Evolutionary conservation across 179 eudicot species (phyloP), one percentile per base, ranked within the genome.

Genomic region (Spinacia oleracea): DNA sequence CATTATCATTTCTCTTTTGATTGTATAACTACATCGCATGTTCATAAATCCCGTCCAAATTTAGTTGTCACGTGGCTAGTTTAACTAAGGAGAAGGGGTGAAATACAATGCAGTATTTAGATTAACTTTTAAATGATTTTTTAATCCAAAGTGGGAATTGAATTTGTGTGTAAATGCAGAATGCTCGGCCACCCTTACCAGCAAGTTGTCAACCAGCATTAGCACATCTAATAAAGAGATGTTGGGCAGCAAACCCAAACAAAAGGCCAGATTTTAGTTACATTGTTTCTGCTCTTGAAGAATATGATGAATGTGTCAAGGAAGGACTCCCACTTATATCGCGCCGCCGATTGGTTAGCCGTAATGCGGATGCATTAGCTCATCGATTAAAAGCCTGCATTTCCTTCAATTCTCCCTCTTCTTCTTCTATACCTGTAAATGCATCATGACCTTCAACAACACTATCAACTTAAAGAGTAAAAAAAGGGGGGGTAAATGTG

Each of bases 251-350:
- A 25, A 91, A 93, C 83, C 97, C 98, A 5, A 86, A 97, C 35
- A 95, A 95, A 81, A 88, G 98, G n/a, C 98, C 98, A 0, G 98
- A 95, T 77, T 95, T 95, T 83, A 89, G 88, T 65, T 81, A 88
- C 83, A 95, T 95, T 3, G 97, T 95, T 0, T 79, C 88, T 0
- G 88, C 92, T 48, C 67, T 95, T 23, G 93, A 94, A 70, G 92
- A 91, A 78, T 93, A 91, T 43, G 97, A 94, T 9, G 89, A 87
- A 64, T 93, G 98, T 56, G 92, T 90, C 2, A 93, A 90, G 85
- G 97, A 93, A 51, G 99, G 99, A 27, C 97, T 91, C 21, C 99
- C 98, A 1, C 88, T 93, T 7, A 80, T 91, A 15, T 87, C 88
- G 35, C 94, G 90, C 78, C 77, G 88, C 42, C 85, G 88, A 42